Evolutionary conservation across 2,329 filamentous ascomycete species (phyloP).

Genomic region (Acrocalymma vagum): DNA sequence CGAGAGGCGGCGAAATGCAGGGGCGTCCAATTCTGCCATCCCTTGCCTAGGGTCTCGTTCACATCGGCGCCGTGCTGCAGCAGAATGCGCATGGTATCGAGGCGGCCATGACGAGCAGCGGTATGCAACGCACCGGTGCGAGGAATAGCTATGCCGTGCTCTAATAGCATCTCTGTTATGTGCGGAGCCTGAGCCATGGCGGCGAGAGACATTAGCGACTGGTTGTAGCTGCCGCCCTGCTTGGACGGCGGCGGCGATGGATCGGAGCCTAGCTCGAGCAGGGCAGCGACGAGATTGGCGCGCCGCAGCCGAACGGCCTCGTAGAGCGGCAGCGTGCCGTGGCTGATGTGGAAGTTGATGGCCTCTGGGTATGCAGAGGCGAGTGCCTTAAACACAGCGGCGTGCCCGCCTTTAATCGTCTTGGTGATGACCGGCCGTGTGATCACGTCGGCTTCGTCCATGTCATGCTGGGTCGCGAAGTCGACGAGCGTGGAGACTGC

Average conservation of each 20-base stretch:
- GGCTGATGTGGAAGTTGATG: slow-evolving; percentile 7
- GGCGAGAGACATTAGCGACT: slow-evolving; percentile 9
- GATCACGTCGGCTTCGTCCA: slow-evolving; percentile 4
- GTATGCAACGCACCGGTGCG: neutral
- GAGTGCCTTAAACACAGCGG: slow-evolving; percentile 11
- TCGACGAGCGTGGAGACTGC: slow-evolving; percentile 13
- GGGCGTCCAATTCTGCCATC: slow-evolving; percentile 13
- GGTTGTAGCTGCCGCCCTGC: slow-evolving; percentile 4
- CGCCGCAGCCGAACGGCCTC: slow-evolving; percentile 10
- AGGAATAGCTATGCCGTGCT: slow-evolving; percentile 4
- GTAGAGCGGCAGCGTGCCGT: slow-evolving; percentile 12
- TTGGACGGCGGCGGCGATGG: slow-evolving; percentile 7
- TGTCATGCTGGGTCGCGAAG: slow-evolving; percentile 10
- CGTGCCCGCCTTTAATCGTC: slow-evolving; percentile 7
- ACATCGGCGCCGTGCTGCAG: slow-evolving; percentile 2
- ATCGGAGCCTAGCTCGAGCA: slow-evolving; percentile 15
- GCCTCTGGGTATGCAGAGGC: slow-evolving; percentile 13
- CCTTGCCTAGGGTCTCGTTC: slow-evolving; percentile 9
- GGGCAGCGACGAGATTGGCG: slow-evolving; percentile 9
- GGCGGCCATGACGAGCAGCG: neutral
- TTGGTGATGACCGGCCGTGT: slow-evolving; percentile 4
- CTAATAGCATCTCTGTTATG: slow-evolving; percentile 13
- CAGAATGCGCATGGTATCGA: slow-evolving; percentile 1
- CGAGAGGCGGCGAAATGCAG: slow-evolving; percentile 17
- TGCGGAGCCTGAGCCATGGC: slow-evolving; percentile 2